Evolutionary conservation across 352 stramenopile species (phyloP), one percentile per base, ranked within the genome.

Genomic region (Globisporangium rhizosaccharum): DNA sequence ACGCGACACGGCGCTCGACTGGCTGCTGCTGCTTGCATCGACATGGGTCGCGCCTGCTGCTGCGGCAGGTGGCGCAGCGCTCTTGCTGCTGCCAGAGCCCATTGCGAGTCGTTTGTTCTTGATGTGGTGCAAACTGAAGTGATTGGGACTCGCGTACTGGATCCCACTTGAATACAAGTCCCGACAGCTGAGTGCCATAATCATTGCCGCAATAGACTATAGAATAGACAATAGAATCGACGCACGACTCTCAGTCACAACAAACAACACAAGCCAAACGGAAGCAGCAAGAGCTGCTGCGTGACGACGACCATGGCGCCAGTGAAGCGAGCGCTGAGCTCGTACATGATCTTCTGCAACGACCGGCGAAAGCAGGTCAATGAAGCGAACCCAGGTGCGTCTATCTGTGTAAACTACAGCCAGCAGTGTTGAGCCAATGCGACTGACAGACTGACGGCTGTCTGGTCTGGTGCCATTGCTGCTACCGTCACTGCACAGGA

Each of bases 301-400:
- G 41, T 7, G 44, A 49, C 44, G 44, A 90, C 33, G 33, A 42
- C 42, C 17, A 90, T 88, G 75, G 70, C 68, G 54, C 63, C 68
- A 33, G 68, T 88, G 56, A 96, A 96, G 79, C 92, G 88, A 67
- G 85, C 87, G 57, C 79, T 87, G 71, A 94, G 79, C 65, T 88
- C 85, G 55, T 96, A 96, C 61, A 72, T 93, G 56, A 67, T 83
- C 64, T 96, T 94, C 67, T 90, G 85, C 66, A 85, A 87, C 66
- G 85, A 88, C 57, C 71, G 68, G 26, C 82, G 86, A 18, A 86
- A 85, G 64, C 57, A 88, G 56, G 76, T 94, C 52, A 74, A 72
- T 39, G 61, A 82, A 14, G 70, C 76, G 37, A 80, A 92, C 52
- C 78, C 83, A 23, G 82, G 83, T 67, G 25, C 58, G 60, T 54